These are phyloP conservation scores for Penicillium lagena DNA, from an alignment of 495 filamentous ascomycete genomes.

Conservation along the genomic window DNA sequence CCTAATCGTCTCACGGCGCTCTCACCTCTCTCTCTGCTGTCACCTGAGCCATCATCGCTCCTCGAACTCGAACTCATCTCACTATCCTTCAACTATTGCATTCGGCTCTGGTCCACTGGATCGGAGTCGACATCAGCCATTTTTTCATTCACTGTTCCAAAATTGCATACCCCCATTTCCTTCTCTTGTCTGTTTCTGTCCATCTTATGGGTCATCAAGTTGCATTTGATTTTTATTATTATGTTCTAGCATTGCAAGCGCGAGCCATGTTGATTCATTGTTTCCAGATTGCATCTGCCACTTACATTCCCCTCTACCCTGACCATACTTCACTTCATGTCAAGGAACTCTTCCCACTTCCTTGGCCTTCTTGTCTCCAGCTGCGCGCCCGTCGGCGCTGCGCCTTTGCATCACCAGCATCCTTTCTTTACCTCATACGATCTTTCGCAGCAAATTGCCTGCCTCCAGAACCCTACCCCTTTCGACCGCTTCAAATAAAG, in stretches of 20 bases:
- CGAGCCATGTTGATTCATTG: constrained; percentile 33
- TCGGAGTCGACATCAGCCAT: constrained; percentile 19
- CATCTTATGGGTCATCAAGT: constrained; percentile 27
- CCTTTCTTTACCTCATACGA: constrained; percentile 12
- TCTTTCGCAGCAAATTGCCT: constrained; percentile 16
- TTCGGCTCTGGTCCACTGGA: constrained; percentile 18
- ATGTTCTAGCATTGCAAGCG: constrained; percentile 48
- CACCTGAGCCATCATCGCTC: constrained; percentile 2
- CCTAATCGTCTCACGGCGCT: constrained; percentile 8
- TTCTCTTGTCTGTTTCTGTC: constrained; percentile 11
- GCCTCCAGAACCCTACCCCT: constrained; percentile 1
- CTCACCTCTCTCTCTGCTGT: too few relatives aligned
- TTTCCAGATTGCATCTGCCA: constrained; percentile 33
- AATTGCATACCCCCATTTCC: constrained; percentile 40
- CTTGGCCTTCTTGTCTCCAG: constrained; percentile 9
- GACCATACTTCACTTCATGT: constrained; percentile 4
- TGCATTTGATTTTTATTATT: constrained; percentile 28
- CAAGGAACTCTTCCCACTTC: constrained; percentile 1
- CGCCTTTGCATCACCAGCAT: constrained; percentile 17
- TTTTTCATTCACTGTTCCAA: constrained; percentile 23
- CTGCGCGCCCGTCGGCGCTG: constrained; percentile 24
- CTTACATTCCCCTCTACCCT: constrained; percentile 7
- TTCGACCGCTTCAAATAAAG: constrained; percentile 9
- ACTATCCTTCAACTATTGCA: constrained; percentile 12
- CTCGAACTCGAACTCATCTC: constrained; percentile 2